Evolutionary conservation across 2,329 filamentous ascomycete genomes (phyloP).

Genomic region (Neonectria neomacrospora): DNA sequence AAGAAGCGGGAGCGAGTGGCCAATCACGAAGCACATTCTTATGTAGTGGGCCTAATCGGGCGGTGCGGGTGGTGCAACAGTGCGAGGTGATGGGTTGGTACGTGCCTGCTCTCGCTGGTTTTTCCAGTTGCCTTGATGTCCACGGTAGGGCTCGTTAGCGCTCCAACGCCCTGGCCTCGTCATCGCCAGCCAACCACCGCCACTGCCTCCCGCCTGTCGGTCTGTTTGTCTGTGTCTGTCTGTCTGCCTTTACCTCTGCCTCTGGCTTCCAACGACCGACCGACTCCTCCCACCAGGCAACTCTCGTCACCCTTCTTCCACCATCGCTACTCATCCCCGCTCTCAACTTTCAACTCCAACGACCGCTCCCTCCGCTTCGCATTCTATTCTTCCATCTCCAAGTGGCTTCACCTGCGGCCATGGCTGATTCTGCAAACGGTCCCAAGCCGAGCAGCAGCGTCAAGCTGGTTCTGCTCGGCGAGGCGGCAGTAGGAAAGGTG

Average conservation of each 20-base stretch:
- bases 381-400: constrained; percentile 5
- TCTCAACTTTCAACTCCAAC: constrained; percentile 16
- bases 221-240: not conserved
- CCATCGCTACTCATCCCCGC: constrained; percentile 9
- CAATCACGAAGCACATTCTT: constrained; percentile 24
- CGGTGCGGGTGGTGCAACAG: constrained; percentile 13
- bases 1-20: not conserved
- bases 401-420: constrained; percentile 39
- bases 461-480: constrained; percentile 96
- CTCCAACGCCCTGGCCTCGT: constrained; percentile 40
- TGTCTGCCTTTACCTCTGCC: constrained; percentile 21
- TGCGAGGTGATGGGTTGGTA: constrained; percentile 15
- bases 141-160: constrained; percentile 8
- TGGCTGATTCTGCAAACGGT: constrained; percentile 64
- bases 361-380: constrained; percentile 1
- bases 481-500: constrained; percentile 99
- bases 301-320: constrained; percentile 23
- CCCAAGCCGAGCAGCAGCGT: constrained; percentile 99
- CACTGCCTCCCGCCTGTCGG: constrained; percentile 13
- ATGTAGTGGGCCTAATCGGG: constrained; percentile 5
- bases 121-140: constrained; percentile 28
- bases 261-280: constrained; percentile 29
- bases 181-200: constrained; percentile 44
- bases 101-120: constrained; percentile 21
- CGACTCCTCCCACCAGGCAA: constrained; percentile 38